phyloP scores from a whole-genome alignment of 345 rosid species.

The Gossypium turneri region DNA sequence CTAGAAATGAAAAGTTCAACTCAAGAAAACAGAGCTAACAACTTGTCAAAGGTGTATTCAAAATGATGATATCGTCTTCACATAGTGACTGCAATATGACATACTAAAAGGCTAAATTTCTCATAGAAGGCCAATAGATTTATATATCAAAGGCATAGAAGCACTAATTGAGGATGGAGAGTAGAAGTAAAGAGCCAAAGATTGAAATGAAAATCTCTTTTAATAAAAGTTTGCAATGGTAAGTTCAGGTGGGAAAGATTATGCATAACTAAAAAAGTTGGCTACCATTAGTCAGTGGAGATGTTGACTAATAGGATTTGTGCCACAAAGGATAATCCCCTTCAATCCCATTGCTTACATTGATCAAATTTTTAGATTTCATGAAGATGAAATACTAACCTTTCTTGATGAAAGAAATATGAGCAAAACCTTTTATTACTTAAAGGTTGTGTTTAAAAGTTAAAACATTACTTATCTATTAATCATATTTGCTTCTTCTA shows the following conservation, averaged over 20 bases:
- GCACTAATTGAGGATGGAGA: not conserved
- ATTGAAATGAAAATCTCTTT: not conserved
- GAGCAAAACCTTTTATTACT: too few species aligned
- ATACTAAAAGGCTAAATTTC: not conserved
- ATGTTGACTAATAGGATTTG: too few species aligned
- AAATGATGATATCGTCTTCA: not conserved
- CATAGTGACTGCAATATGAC: not conserved
- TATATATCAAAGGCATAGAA: not conserved
- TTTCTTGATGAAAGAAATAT: too few species aligned
- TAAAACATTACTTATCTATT: not conserved
- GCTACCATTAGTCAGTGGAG: not conserved
- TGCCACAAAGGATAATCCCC: too few species aligned
- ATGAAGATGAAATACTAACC: too few species aligned
- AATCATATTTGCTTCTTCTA: too few species aligned
- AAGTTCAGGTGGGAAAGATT: not conserved
- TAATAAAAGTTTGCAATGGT: not conserved
- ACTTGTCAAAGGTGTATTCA: not conserved
- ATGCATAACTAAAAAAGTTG: not conserved
- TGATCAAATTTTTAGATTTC: too few species aligned
- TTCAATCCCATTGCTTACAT: too few species aligned
- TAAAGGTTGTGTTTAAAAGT: not conserved
- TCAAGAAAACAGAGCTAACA: not conserved
- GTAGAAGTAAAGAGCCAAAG: not conserved
- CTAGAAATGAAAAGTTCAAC: not conserved
- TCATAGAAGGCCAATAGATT: not conserved